Evolutionary conservation across 2,329 filamentous ascomycete species (phyloP).

Genomic region (Xylaria sp.): DNA sequence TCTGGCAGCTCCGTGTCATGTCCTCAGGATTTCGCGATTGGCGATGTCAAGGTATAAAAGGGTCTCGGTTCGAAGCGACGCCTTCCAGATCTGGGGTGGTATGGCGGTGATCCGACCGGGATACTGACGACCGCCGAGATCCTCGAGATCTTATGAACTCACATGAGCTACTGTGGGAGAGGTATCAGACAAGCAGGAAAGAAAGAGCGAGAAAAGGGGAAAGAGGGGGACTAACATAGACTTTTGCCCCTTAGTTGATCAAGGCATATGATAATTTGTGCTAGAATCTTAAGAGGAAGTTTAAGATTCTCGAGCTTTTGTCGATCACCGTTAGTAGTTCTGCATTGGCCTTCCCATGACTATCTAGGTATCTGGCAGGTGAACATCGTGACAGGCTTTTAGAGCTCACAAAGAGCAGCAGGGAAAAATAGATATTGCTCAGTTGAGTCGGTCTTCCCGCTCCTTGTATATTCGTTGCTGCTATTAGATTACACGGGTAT

Average conservation of each 20-base stretch:
- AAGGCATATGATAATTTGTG: conserved; percentile 25
- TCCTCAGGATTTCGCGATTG: conserved; percentile 7
- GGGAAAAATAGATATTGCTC: not conserved
- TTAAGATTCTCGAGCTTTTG: conserved; percentile 6
- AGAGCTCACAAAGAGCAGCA: not conserved
- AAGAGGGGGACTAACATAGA: conserved; percentile 1
- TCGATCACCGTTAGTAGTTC: conserved; percentile 4
- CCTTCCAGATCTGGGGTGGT: conserved; percentile 35
- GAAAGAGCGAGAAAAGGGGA: not conserved
- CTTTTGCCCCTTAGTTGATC: not conserved
- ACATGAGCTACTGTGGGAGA: conserved; percentile 20
- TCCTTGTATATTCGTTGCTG: conserved; percentile 27
- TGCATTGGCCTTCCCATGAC: not conserved
- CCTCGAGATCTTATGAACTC: not conserved
- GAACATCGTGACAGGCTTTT: not conserved
- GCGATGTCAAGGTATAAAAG: conserved; percentile 26
- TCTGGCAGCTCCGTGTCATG: not conserved
- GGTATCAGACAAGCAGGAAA: conserved; percentile 16
- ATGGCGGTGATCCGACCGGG: conserved; percentile 33
- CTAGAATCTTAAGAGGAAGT: not conserved
- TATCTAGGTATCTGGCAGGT: not conserved
- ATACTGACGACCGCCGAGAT: conserved; percentile 15
- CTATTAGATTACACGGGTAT: conserved; percentile 47
- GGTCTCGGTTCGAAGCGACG: conserved; percentile 38
- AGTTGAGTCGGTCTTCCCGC: conserved; percentile 5